Conservation (phyloP, 2,329 filamentous ascomycete genomes). For the Fusarium lyarnte region DNA sequence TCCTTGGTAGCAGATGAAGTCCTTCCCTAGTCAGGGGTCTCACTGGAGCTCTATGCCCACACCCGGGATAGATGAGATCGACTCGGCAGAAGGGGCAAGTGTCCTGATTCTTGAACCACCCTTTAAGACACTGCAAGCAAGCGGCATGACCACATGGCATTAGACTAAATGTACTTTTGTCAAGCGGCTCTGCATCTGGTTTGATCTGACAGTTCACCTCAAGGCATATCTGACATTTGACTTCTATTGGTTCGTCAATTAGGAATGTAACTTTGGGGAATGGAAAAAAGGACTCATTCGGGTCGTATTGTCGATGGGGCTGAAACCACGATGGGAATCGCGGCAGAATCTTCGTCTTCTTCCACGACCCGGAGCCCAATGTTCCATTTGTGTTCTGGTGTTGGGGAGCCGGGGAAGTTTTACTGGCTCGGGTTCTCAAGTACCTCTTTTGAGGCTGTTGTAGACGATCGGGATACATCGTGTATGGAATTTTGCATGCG, state of each 20-base stretch:
- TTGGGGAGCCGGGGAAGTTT: neutral
- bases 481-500: neutral
- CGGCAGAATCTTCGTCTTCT: slow-evolving; percentile 13
- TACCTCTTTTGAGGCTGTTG: slow-evolving; percentile 4
- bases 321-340: slow-evolving; percentile 30
- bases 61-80: slow-evolving; percentile 41
- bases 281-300: slow-evolving; percentile 39
- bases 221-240: slow-evolving; percentile 44
- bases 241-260: slow-evolving; percentile 36
- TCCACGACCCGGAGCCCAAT: neutral
- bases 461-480: slow-evolving; percentile 1
- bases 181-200: slow-evolving; percentile 14
- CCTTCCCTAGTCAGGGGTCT: slow-evolving; percentile 43
- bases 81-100: slow-evolving; percentile 50
- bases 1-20: slow-evolving; percentile 48
- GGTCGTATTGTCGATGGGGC: slow-evolving; percentile 28
- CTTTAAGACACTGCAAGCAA: slow-evolving; percentile 43
- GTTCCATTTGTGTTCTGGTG: neutral
- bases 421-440: slow-evolving; percentile 10
- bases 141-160: slow-evolving; percentile 51
- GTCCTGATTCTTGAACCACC: slow-evolving; percentile 39
- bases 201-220: slow-evolving; percentile 31
- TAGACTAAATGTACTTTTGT: slow-evolving; percentile 40
- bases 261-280: slow-evolving; percentile 44
- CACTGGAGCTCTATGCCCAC: slow-evolving; percentile 43